Base-by-base conservation (phyloP, 257 asterid genomes). In the Oldenlandia corymbosa region DNA sequence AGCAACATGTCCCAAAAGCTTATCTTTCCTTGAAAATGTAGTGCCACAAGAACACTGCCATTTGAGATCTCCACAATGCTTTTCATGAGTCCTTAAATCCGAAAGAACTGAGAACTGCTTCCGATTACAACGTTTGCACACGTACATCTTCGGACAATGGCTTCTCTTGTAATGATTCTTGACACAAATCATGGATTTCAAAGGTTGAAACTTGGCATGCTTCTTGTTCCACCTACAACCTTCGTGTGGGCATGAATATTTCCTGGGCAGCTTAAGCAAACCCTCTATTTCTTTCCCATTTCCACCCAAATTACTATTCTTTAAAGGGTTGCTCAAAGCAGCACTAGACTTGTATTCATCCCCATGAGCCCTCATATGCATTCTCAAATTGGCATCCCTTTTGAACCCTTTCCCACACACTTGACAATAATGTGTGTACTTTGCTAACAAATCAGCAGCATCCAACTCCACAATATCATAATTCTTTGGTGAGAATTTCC, bases 351-450 rank as follows among this genome's bases (percentile, higher is more conserved):
- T 88, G 76, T 80, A 86, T 73, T 80, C 84, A 31, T 88, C 93
- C 36, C 96, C 96, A 67, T 88, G 96, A 17, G 96, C 96, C 66
- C 96, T 71, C 96, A 88, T 88, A 68, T 88, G 96, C 96, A 88
- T 86, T 48, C 96, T 70, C 37, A 88, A 75, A 66, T 88, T 88
- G 0, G 96, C 96, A 75, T 88, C 96, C 9, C 96, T 80, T 72
- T 88, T 88, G 71, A 88, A 88, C 52, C 96, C 96, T 64, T 88
- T 88, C 17, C 95, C 88, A 53, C 96, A 88, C 10, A 85, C 85
- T 16, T 79, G 84, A 65, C 96, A 88, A 64, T 84, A 84, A 57
- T 88, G 95, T 0, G 90, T 84, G 75, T 88, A 88, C 64, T 91
- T 88, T 0, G 97, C 97, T 50, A 91, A 66, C 62, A 91, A 55